Evolutionary conservation across 2,329 filamentous ascomycete genomes (phyloP).

Genomic region (Trichoderma aggressivum): DNA sequence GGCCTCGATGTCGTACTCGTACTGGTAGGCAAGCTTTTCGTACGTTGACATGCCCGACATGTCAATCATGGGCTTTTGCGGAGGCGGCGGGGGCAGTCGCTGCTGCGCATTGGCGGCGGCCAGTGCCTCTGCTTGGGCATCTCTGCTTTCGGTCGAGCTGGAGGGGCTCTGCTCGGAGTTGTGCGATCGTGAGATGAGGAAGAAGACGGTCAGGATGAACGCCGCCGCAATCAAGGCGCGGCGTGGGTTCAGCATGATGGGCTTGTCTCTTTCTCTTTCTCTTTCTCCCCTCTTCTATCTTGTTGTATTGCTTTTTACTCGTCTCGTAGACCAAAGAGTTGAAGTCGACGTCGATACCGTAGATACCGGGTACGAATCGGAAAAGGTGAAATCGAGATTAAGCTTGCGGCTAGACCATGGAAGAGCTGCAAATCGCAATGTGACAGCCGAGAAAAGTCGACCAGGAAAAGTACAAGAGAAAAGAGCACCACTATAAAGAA

Average conservation of each 20-base stretch:
- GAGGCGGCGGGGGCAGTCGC: constrained; percentile 23
- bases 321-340: neutral
- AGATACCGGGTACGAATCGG: neutral
- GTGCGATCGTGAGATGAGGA: constrained; percentile 63
- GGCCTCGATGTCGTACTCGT: constrained; percentile 81
- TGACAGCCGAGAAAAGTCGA: neutral
- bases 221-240: constrained; percentile 70
- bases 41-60: constrained; percentile 67
- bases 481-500: neutral
- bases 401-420: neutral
- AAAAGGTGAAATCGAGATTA: neutral
- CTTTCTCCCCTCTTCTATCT: neutral
- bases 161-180: constrained; percentile 15
- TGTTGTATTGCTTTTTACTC: neutral
- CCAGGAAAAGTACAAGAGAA: neutral
- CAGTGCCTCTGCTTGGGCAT: constrained; percentile 21
- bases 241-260: constrained; percentile 71
- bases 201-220: constrained; percentile 64
- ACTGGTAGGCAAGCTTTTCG: constrained; percentile 87
- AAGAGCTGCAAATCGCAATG: neutral
- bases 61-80: constrained; percentile 65
- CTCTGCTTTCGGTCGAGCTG: constrained; percentile 18
- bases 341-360: neutral
- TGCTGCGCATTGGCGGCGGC: neutral
- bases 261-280: neutral